Evolutionary conservation across 805 yeast genomes (phyloP).

Genomic region (Scheffersomyces lignosus): DNA sequence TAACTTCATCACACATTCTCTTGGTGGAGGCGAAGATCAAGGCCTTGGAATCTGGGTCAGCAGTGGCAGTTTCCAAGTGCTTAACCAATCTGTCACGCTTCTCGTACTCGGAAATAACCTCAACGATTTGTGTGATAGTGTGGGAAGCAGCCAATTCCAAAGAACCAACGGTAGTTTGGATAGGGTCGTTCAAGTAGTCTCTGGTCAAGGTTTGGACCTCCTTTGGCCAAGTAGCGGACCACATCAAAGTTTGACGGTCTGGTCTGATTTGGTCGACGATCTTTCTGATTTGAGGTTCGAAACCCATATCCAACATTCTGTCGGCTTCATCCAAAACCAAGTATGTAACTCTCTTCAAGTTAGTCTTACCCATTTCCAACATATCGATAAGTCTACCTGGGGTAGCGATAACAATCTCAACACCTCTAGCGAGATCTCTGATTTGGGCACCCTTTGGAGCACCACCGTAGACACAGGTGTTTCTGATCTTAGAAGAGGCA

Average conservation of each 20-base stretch:
- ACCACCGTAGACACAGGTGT: slow-evolving; percentile 99
- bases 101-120: slow-evolving; percentile 87
- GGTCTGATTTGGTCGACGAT: slow-evolving; percentile 98
- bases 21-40: slow-evolving; percentile 94
- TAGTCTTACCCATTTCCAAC: slow-evolving; percentile 93
- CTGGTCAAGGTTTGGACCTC: slow-evolving; percentile 91
- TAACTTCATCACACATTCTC: slow-evolving; percentile 95
- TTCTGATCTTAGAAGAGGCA: slow-evolving; percentile 86
- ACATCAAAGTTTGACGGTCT: slow-evolving; percentile 98
- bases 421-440: slow-evolving; percentile 93
- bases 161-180: slow-evolving; percentile 96
- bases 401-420: slow-evolving; percentile 94
- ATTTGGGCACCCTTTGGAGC: slow-evolving; percentile 98
- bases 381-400: slow-evolving; percentile 99
- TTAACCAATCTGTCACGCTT: slow-evolving; percentile 88
- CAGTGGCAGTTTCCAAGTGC: slow-evolving; percentile 80
- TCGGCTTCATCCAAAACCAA: slow-evolving; percentile 98
- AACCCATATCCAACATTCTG: slow-evolving; percentile 99
- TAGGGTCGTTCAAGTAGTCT: slow-evolving; percentile 89
- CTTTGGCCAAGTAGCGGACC: slow-evolving; percentile 99
- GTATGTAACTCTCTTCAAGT: slow-evolving; percentile 93
- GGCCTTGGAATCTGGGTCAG: slow-evolving; percentile 68
- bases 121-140: slow-evolving; percentile 90
- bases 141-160: slow-evolving; percentile 95
- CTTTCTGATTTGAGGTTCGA: slow-evolving; percentile 98